Evolutionary conservation across 225 moss, liverwort and hornwort species (phyloP), one percentile per base, ranked within the genome.

Genomic region (Polytrichum formosum): DNA sequence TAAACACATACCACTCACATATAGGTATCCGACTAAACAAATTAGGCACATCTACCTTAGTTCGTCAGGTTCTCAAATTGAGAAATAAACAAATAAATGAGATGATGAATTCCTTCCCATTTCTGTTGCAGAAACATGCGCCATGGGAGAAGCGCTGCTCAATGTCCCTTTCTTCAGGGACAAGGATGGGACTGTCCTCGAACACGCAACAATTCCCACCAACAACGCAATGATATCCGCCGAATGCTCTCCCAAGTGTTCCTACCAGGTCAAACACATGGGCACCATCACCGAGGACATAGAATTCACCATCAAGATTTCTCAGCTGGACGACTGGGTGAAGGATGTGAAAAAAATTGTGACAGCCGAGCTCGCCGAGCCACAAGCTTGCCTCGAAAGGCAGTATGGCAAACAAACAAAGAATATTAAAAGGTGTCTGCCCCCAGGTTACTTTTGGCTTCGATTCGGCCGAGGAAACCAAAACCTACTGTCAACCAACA

Each of bases 381-480:
- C 63, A 20, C 58, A 82, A 67, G 13, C 29, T 19, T 72, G 37
- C 8, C 55, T 89, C 18, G 68, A 65, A 58, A 5, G 23, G 28
- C 69, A 70, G 17, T 74, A 80, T 30, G 84, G 81, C 23, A 63
- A 67, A 67, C 73, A 8, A 8, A 8, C 8, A 33, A 33, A 9
- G 2, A 9, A 80, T 29, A 82, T 87, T 29, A 81, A 64, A 30
- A 65, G 78, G 20, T 90, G 90, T 59, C 1, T 88, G 82, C 69
- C 83, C 2, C 90, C 90, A 0, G 90, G 90, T 0, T 81, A 68
- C 67, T 83, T 88, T 75, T 90, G 88, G 90, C 4, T 90, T 0
- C 83, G 90, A 4, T 90, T 90, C 63, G 85, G 90, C 7, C 55
- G 72, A 23, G 69, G 71, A 20, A 78, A 67, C 25, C 0, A 71